Evolutionary conservation across 2,329 filamentous ascomycete genomes (phyloP), one percentile per base, ranked within the genome.

Genomic region (Blastomyces emzantsi): DNA sequence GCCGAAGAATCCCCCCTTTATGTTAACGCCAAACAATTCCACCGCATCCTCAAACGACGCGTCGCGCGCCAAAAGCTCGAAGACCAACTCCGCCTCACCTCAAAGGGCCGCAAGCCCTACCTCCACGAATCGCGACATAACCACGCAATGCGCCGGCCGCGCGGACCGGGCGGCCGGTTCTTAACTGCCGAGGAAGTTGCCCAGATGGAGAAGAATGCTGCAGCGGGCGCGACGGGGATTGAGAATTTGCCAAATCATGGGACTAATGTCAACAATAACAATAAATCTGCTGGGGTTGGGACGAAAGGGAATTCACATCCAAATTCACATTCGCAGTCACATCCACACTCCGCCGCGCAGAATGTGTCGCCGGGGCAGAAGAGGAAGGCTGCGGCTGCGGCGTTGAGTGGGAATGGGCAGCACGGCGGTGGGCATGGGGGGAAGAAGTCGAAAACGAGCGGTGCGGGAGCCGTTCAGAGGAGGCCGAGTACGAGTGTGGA

Each of bases 11-110:
- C 93, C 0, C 94, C 94, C 0, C 81, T 99, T 0, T 99, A 99
- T 70, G 94, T 99, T 72, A 99, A 99, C 71, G 94, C 94, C 5
- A 99, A 99, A 76, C 94, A 99, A 72, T 99, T 99, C 70, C 94
- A 99, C 74, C 89, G 94, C 33, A 99, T 99, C 59, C 78, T 99
- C 62, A 97, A 99, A 81, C 85, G 94, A 64, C 86, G 94, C 64
- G 91, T 97, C 67, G 94, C 94, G 7, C 85, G 94, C 43, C 94
- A 97, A 76, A 91, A 90, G 74, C 82, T 99, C 19, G 94, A 99
- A 75, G 94, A 99, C 75, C 90, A 92, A 62, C 79, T 99, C 54
- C 86, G 94, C 52, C 80, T 97, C 64, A 97, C 94, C 0, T 95
- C 89, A 11, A 99, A 99, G 78, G 93, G 93, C 33, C 87, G 94